phyloP scores from a whole-genome alignment of 2,329 filamentous ascomycete species.

The Davidsoniella virescens region DNA sequence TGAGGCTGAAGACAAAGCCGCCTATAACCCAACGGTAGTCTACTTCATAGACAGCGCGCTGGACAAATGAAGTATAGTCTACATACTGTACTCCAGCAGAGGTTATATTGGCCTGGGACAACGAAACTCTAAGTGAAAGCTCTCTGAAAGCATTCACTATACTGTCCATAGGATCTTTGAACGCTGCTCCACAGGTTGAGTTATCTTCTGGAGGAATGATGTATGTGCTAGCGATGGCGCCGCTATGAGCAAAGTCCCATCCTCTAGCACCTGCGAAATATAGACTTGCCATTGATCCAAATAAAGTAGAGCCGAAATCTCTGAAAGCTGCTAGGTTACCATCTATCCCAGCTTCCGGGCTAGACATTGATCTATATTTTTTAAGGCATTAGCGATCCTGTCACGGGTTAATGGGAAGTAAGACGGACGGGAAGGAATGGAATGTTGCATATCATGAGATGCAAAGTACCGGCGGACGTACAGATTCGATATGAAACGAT shows the following conservation, averaged over 20 bases:
- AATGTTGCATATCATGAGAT: neutral
- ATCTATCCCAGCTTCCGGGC: conserved; percentile 5
- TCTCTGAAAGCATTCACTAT: conserved; percentile 11
- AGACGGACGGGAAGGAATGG: neutral
- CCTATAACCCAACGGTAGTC: conserved; percentile 13
- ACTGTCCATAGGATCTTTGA: conserved; percentile 10
- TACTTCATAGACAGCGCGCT: conserved; percentile 8
- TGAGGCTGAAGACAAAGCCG: conserved; percentile 8
- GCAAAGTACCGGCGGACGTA: neutral
- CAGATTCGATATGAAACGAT: conserved; percentile 5
- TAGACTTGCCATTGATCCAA: conserved; percentile 4
- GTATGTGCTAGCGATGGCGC: conserved; percentile 9
- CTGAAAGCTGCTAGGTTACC: conserved; percentile 12
- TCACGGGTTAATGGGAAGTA: neutral
- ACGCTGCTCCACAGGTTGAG: conserved; percentile 7
- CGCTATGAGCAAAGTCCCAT: conserved; percentile 10
- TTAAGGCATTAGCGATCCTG: neutral
- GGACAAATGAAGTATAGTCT: conserved; percentile 11
- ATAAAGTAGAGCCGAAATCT: conserved; percentile 9
- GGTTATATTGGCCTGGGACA: conserved; percentile 6
- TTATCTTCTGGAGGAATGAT: conserved; percentile 5
- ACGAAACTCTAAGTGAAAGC: conserved; percentile 6
- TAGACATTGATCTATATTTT: neutral
- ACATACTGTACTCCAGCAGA: conserved; percentile 5
- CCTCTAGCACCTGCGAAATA: conserved; percentile 10